These are phyloP conservation scores for Elongisporangium prolatum DNA, from an alignment of 352 stramenopile genomes.

Conservation along the genomic window DNA sequence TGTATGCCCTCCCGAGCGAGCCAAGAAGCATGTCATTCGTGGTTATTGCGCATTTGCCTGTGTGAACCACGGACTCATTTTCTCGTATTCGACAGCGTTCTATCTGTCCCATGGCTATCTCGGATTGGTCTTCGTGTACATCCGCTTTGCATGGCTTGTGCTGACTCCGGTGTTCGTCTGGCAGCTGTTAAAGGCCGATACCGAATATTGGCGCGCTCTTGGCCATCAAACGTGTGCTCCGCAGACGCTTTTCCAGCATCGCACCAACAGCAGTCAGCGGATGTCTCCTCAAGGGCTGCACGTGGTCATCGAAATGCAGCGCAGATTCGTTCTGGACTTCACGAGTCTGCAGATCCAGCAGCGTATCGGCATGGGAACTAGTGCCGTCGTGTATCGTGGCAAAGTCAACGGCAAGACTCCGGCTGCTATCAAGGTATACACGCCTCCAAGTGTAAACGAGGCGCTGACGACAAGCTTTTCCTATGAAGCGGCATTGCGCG, in stretches of 20 bases:
- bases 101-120: constrained; percentile 19
- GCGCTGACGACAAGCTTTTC: constrained; percentile 41
- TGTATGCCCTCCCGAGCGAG: neutral
- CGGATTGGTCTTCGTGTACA: constrained; percentile 25
- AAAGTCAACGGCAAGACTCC: constrained; percentile 28
- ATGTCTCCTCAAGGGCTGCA: constrained; percentile 40
- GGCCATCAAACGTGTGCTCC: constrained; percentile 26
- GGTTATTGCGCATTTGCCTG: constrained; percentile 1
- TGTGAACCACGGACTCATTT: constrained; percentile 33
- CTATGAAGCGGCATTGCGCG: constrained; percentile 45
- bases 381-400: constrained; percentile 46
- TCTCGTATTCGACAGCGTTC: constrained; percentile 30
- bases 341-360: constrained; percentile 31
- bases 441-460: constrained; percentile 45
- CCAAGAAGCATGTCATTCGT: neutral
- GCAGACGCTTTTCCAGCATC: constrained; percentile 28
- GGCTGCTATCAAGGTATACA: constrained; percentile 65
- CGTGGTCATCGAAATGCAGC: constrained; percentile 47
- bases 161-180: constrained; percentile 33
- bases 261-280: constrained; percentile 30
- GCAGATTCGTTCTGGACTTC: constrained; percentile 41
- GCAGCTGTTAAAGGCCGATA: constrained; percentile 48
- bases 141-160: constrained; percentile 20
- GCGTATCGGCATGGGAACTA: constrained; percentile 30
- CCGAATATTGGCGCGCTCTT: constrained; percentile 54